Evolutionary conservation across 2,329 filamentous ascomycete species (phyloP).

Genomic region (Colletotrichum sp.): DNA sequence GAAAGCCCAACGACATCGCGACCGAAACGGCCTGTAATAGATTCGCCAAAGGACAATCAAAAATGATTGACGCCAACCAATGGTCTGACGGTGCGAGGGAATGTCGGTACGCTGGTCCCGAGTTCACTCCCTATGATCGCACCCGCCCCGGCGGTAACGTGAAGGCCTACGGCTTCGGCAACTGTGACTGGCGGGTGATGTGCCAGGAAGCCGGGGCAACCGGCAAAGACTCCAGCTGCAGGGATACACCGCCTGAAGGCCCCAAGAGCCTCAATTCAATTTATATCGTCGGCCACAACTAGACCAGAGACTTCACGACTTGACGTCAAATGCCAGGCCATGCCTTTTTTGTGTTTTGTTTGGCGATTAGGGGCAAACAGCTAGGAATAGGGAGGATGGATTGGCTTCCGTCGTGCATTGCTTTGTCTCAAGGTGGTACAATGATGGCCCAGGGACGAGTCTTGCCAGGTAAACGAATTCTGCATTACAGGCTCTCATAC

Average conservation of each 20-base stretch:
- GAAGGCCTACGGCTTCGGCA: background rate
- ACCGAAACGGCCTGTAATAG: background rate
- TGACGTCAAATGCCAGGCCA: too few relatives aligned
- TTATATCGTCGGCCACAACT: background rate
- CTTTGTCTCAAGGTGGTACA: too few relatives aligned
- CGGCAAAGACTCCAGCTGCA: background rate
- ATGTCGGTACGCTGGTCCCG: background rate
- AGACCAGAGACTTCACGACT: background rate
- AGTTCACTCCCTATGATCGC: background rate
- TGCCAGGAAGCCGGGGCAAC: background rate
- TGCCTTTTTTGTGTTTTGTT: too few relatives aligned
- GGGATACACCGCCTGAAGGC: background rate
- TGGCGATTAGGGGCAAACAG: too few relatives aligned
- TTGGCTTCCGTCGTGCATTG: too few relatives aligned
- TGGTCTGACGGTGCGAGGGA: background rate
- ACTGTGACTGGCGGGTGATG: background rate
- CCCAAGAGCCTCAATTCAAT: background rate
- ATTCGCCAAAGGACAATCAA: background rate
- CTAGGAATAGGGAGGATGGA: too few relatives aligned
- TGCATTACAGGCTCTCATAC: too few relatives aligned
- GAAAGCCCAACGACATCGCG: background rate
- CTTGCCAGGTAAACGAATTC: too few relatives aligned
- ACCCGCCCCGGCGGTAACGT: background rate
- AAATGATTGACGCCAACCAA: background rate
- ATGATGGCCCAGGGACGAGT: too few relatives aligned